Base-by-base conservation (phyloP, 2,329 filamentous ascomycete genomes). In the Colletotrichum graminicola region DNA sequence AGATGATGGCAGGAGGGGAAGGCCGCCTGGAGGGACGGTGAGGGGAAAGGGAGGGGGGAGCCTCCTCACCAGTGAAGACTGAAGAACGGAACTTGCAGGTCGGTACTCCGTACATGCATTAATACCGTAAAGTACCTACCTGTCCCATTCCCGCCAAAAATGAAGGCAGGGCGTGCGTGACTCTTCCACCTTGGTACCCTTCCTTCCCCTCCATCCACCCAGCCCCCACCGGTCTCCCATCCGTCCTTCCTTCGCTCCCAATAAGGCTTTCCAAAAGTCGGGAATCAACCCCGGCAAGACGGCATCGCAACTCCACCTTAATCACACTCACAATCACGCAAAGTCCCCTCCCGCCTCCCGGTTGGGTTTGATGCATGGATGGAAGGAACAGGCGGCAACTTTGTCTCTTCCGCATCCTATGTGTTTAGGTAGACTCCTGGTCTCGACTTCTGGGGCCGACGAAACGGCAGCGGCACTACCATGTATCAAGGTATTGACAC, bases 241-340 rank as follows among this genome's bases (percentile, higher is more conserved):
- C 23, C n/a, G 21, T 52, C 16, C 60, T 52, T 62, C 26, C 41
- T 45, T 43, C 29, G 10, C 45, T 62, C 29, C n/a, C 45, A 34
- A 26, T 1, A 56, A 56, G 34, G 54, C 11, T n/a, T 57, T 57
- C 54, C 54, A 57, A 18, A 57, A 18, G 34, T 34, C 16, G 51
- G 51, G 29, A 55, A 34, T 21, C 51, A 57, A 41, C 49, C n/a
- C 57, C 47, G 60, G 60, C 47, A 62, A 52, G 45, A 52, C 60
- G 47, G 60, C 47, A 62, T 47, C 47, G 34, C 32, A 62, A n/a
- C 39, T 21, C 56, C 56, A 60, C 39, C n/a, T 23, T 41, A 26
- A 39, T 56, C n/a, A 18, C n/a, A 39, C 10, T 39, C 12, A 3
- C 54, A 57, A 41, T 41, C 55, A 41, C 36, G 36, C 55, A 41